Conservation (phyloP, 179 eudicot species). For the Actinidia chinensis region DNA sequence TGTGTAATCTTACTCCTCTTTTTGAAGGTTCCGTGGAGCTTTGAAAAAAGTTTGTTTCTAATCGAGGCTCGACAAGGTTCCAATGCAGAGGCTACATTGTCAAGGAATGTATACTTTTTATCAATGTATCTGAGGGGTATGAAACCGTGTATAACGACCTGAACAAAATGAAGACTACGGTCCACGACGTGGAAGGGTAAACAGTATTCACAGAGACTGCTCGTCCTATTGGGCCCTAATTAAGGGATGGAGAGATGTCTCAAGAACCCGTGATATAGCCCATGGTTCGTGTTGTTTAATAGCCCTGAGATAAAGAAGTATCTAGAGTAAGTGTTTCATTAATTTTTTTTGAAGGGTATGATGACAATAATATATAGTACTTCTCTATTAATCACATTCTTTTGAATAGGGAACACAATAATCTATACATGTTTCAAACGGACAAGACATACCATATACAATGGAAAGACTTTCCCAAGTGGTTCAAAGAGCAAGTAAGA, state of each 20-base stretch:
- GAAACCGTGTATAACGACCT: background rate
- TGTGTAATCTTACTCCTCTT: too few relatives aligned
- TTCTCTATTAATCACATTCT: background rate
- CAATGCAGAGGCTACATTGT: too few relatives aligned
- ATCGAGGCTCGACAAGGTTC: too few relatives aligned
- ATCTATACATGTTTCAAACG: background rate
- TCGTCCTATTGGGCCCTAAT: too few relatives aligned
- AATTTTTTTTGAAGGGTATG: too few relatives aligned
- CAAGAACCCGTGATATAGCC: too few relatives aligned
- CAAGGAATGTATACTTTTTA: too few relatives aligned
- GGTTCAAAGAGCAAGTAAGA: background rate
- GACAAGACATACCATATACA: background rate
- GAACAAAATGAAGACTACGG: background rate
- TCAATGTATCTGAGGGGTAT: too few relatives aligned
- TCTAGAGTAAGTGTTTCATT: background rate
- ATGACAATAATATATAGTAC: too few relatives aligned
- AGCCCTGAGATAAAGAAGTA: background rate
- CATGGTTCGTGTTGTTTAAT: background rate
- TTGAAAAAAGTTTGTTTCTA: too few relatives aligned
- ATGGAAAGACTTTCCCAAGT: background rate
- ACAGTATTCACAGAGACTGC: background rate
- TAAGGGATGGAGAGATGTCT: too few relatives aligned
- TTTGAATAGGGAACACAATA: constrained; percentile 10
- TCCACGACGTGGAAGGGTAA: background rate
- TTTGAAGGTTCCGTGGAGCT: too few relatives aligned